Base-by-base conservation (phyloP, 2,329 filamentous ascomycete species). In the Ophiostoma piceae region DNA sequence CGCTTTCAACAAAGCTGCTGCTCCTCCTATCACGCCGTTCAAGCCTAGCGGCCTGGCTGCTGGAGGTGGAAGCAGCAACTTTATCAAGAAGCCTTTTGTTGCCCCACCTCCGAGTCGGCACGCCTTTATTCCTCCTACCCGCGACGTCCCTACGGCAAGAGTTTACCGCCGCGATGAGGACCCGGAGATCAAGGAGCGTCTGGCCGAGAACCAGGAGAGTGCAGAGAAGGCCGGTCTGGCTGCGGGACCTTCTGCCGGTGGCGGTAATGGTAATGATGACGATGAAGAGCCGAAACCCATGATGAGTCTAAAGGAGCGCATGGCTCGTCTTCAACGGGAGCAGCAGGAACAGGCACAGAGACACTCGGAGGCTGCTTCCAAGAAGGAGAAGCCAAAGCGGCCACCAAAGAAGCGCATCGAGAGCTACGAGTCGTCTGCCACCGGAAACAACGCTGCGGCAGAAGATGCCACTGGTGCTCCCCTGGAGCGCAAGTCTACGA, bases 71-170 rank as follows among this genome's bases (percentile, higher is more conserved):
- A 84, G 84, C 68, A 72, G 69, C 70, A 73, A 51, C 22, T 98
- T 98, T 77, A 89, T 99, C 79, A 97, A 94, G 84, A 98, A 98
- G 80, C 93, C 94, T 0, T 99, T 97, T 76, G 94, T 99, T 70
- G 92, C 95, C 3, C 93, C 95, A 68, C 95, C 95, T 22, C 95
- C 95, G 0, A 97, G 93, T 79, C 90, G 92, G 74, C 90, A 97
- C 81, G 91, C 94, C 32, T 99, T 92, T 76, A 85, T 99, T 11
- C 92, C 95, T 32, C 89, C 91, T 3, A 84, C 85, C 39, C 87
- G 89, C 29, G 90, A 95, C 72, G 80, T 85, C 19, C 88, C 90
- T 0, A 85, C 89, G 5, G 84, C 89, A 66, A 96, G 90, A 80
- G 79, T 93, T 29, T 97, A 97, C 77, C 87, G 89, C 69, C 87